Percentiles rank a stretch among this genome's conserved stretches.
phyloP scores from a whole-genome alignment of 345 rosid species.

The Corchorus olitorius region DNA sequence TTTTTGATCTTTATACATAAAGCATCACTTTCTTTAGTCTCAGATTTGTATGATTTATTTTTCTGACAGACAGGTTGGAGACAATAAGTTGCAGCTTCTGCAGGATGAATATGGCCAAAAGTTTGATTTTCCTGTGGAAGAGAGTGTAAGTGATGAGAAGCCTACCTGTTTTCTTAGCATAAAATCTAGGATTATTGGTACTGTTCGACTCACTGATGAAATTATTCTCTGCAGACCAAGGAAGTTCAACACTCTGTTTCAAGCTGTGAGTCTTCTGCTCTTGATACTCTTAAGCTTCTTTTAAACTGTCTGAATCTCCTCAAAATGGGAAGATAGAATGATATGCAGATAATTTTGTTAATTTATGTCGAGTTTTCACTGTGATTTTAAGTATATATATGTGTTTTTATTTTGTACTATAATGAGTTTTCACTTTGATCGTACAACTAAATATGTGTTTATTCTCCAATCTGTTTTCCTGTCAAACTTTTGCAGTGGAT shows the following conservation, averaged over 20 bases:
- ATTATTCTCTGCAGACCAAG: slow-evolving; percentile 50
- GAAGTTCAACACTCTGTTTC: slow-evolving; percentile 47
- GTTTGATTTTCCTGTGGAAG: slow-evolving; percentile 33
- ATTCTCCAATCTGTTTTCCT: slow-evolving; percentile 12
- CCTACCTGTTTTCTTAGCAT: slow-evolving; percentile 23
- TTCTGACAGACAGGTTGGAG: slow-evolving; percentile 59
- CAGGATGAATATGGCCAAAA: slow-evolving; percentile 31
- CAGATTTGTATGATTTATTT: slow-evolving; percentile 35
- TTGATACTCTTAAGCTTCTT: slow-evolving; percentile 18
- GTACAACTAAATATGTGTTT: not conserved
- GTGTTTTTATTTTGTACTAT: not conserved
- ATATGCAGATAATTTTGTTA: not conserved
- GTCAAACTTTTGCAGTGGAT: slow-evolving; percentile 39
- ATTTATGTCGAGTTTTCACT: not conserved
- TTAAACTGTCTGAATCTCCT: not conserved
- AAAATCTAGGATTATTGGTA: slow-evolving; percentile 4
- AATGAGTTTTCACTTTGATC: not conserved
- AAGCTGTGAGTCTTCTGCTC: slow-evolving; percentile 45
- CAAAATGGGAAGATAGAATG: not conserved
- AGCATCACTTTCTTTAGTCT: slow-evolving; percentile 1
- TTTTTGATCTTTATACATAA: too few relatives aligned
- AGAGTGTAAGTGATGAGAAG: slow-evolving; percentile 39
- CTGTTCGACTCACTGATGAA: slow-evolving; percentile 21
- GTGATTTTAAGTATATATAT: not conserved
- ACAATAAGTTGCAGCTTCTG: slow-evolving; percentile 25